phyloP scores from a whole-genome alignment of 192 early-diverging fungal genomes.

The Podila epigama region DNA sequence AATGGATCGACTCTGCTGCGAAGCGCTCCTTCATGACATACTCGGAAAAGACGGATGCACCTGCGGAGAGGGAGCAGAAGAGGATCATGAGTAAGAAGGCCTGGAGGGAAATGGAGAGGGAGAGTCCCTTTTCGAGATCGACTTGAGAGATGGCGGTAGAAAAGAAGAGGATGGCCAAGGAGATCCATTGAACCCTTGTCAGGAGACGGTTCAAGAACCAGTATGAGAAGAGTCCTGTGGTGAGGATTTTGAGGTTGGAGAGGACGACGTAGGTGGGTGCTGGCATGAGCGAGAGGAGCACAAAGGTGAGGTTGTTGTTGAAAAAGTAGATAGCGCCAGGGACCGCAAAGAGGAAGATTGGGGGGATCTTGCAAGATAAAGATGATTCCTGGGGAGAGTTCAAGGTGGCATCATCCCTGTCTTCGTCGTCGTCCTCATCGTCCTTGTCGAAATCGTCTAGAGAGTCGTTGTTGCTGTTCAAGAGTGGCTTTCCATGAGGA shows the following conservation, averaged over 20 bases:
- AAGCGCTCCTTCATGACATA: constrained; percentile 53
- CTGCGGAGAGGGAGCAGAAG: constrained; percentile 42
- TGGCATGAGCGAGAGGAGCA: constrained; percentile 43
- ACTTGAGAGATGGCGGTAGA: constrained; percentile 43
- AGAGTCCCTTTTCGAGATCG: constrained; percentile 31
- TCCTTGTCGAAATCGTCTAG: too few relatives aligned
- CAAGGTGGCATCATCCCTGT: background rate
- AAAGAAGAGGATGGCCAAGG: constrained; percentile 37
- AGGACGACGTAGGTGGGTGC: constrained; percentile 50
- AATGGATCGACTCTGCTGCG: constrained; percentile 43
- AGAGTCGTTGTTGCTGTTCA: constrained; percentile 4
- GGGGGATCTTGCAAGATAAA: constrained; percentile 11
- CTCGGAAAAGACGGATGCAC: constrained; percentile 49
- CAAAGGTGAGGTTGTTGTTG: constrained; percentile 51
- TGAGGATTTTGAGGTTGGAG: constrained; percentile 50
- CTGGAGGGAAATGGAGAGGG: constrained; percentile 21
- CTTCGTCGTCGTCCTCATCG: constrained; percentile 18
- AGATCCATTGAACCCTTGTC: constrained; percentile 35
- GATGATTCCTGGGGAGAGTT: background rate
- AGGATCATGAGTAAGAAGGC: constrained; percentile 47
- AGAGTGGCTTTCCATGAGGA: constrained; percentile 8
- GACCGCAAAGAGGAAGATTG: constrained; percentile 42
- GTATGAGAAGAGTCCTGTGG: constrained; percentile 49
- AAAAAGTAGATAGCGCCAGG: constrained; percentile 50
- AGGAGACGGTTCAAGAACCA: constrained; percentile 36